Evolutionary conservation across 2,329 filamentous ascomycete species (phyloP).

Genomic region (Calonectria henricotiae): DNA sequence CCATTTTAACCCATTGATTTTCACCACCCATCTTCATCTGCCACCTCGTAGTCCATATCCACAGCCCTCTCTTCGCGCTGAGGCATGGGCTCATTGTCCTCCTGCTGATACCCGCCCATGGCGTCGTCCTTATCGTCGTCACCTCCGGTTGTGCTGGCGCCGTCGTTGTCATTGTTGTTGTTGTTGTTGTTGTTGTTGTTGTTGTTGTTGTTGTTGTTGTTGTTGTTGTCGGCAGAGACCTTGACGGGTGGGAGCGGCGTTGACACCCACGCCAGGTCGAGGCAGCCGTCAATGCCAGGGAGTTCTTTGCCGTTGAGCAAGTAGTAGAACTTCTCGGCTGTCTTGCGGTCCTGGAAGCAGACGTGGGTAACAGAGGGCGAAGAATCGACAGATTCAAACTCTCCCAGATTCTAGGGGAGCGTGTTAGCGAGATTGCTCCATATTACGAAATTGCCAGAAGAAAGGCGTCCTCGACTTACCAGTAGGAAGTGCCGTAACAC

Average conservation of each 20-base stretch:
- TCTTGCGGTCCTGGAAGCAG: slow-evolving; percentile 78
- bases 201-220: slow-evolving; percentile 29
- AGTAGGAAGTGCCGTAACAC: slow-evolving; percentile 80
- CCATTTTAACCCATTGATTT: neutral
- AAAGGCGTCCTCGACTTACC: slow-evolving; percentile 62
- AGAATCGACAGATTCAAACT: slow-evolving; percentile 73
- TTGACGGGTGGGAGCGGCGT: slow-evolving; percentile 50
- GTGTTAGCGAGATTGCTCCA: slow-evolving; percentile 23
- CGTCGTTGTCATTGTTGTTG: slow-evolving; percentile 8
- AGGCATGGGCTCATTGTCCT: slow-evolving; percentile 40
- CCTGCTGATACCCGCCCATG: slow-evolving; percentile 46
- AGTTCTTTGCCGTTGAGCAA: slow-evolving; percentile 72
- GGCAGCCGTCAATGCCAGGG: slow-evolving; percentile 73
- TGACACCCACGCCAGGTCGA: slow-evolving; percentile 78
- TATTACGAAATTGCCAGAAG: neutral
- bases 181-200: slow-evolving; percentile 25
- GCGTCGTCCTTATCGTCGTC: slow-evolving; percentile 48
- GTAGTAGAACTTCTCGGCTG: slow-evolving; percentile 80
- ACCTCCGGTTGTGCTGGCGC: slow-evolving; percentile 25
- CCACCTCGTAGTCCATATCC: slow-evolving; percentile 71
- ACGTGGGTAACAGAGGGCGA: slow-evolving; percentile 68
- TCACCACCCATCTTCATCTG: slow-evolving; percentile 67
- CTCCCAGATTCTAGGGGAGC: slow-evolving; percentile 70
- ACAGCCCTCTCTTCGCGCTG: slow-evolving; percentile 56
- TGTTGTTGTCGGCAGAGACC: slow-evolving; percentile 15